Percentiles rank a stretch among this genome's conserved stretches.
These are phyloP conservation scores for Kwoniella dejecticola DNA, from an alignment of 768 basidiomycete genomes.

Conservation along the genomic window DNA sequence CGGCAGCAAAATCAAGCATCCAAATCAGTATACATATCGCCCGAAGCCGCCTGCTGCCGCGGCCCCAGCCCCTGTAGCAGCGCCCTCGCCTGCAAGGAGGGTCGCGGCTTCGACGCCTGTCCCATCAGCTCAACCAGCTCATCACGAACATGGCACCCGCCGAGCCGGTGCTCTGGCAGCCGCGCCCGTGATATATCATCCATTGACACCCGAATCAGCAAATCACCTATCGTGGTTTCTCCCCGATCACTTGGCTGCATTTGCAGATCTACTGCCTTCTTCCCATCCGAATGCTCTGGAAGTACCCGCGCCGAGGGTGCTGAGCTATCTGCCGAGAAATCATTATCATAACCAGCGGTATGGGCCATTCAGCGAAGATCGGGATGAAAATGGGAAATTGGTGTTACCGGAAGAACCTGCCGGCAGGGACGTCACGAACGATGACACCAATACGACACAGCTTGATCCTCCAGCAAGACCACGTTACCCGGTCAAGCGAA, in stretches of 20 bases:
- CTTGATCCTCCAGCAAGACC: constrained; percentile 63
- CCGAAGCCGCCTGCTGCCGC: constrained; percentile 42
- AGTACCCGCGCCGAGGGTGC: constrained; percentile 38
- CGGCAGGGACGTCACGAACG: constrained; percentile 26
- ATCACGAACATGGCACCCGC: constrained; percentile 50
- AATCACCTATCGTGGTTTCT: constrained; percentile 67
- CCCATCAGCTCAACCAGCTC: constrained; percentile 28
- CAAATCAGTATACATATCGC: constrained; percentile 61
- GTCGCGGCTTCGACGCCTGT: constrained; percentile 29
- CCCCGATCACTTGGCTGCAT: constrained; percentile 88
- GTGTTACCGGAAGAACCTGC: constrained; percentile 31
- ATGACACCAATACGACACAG: constrained; percentile 29
- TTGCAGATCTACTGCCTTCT: constrained; percentile 78
- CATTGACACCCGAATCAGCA: constrained; percentile 31
- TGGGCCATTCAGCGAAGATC: constrained; percentile 44
- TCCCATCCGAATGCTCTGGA: constrained; percentile 63
- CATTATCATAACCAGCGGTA: constrained; percentile 43
- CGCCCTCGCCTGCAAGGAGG: constrained; percentile 32
- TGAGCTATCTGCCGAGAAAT: constrained; percentile 35
- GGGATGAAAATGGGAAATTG: constrained; percentile 36
- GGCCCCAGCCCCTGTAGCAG: constrained; percentile 18
- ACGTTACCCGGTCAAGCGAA: constrained; percentile 90
- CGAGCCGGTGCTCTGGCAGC: constrained; percentile 42
- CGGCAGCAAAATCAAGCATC: constrained; percentile 54
- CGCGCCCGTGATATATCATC: constrained; percentile 29